Evolutionary conservation across 2,329 filamentous ascomycete genomes (phyloP).

Genomic region (Colletotrichum sp.): DNA sequence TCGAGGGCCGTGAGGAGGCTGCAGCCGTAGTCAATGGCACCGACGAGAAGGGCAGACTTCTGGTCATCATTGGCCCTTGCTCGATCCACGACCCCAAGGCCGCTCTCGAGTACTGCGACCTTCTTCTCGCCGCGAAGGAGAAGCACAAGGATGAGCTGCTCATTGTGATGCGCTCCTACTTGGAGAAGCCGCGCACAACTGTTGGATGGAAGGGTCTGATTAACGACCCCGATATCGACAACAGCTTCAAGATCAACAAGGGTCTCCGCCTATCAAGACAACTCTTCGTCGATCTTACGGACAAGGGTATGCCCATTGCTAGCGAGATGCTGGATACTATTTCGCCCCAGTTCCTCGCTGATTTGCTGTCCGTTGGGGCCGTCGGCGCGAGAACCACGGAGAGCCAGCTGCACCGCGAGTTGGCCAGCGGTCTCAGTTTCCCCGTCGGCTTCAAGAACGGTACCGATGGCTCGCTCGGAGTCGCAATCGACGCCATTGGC

Average conservation of each 20-base stretch:
- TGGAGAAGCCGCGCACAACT: conserved; percentile 97
- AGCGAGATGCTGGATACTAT: conserved; percentile 99
- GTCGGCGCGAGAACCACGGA: conserved; percentile 97
- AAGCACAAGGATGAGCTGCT: conserved; percentile 89
- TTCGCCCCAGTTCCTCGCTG: conserved; percentile 94
- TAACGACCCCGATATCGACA: conserved; percentile 98
- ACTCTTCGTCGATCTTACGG: conserved; percentile 91
- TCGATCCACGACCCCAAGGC: conserved; percentile 94
- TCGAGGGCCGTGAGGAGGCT: conserved; percentile 66
- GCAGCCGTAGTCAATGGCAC: conserved; percentile 73
- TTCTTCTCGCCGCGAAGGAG: conserved; percentile 79
- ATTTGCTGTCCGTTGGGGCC: conserved; percentile 88
- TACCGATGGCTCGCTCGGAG: conserved; percentile 87
- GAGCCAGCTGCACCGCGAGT: conserved; percentile 91
- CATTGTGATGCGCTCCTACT: conserved; percentile 97
- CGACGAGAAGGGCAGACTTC: conserved; percentile 63
- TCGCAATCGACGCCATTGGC: conserved; percentile 95
- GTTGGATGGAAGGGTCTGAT: conserved; percentile 99
- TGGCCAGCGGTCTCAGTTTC: conserved; percentile 93
- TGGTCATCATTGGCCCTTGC: conserved; percentile 90
- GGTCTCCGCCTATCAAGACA: conserved; percentile 85
- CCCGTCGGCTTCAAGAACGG: conserved; percentile 99
- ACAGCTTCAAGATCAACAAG: conserved; percentile 99
- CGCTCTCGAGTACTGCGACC: conserved; percentile 91
- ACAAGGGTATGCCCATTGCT: conserved; percentile 93